These are phyloP conservation scores for Wickerhamiella lipophila DNA, from an alignment of 805 yeast genomes.

Conservation along the genomic window DNA sequence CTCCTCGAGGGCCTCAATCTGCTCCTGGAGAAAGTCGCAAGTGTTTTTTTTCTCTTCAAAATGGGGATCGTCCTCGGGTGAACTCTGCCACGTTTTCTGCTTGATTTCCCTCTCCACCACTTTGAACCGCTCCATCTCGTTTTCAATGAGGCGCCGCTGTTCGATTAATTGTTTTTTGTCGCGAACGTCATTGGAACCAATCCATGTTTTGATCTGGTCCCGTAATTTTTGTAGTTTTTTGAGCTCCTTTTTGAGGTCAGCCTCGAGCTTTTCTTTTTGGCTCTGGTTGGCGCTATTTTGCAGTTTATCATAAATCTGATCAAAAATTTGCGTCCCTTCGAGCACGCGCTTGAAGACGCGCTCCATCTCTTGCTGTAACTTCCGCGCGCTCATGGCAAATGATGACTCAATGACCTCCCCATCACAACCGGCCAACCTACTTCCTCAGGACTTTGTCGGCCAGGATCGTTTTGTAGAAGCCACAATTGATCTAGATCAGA, in stretches of 20 bases:
- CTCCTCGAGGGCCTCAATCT: slow-evolving; percentile 66
- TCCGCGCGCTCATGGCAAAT: slow-evolving; percentile 25
- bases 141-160: slow-evolving; percentile 50
- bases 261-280: slow-evolving; percentile 84
- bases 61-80: slow-evolving; percentile 58
- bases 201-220: slow-evolving; percentile 93
- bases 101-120: slow-evolving; percentile 87
- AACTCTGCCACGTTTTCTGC: slow-evolving; percentile 84
- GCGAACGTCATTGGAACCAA: slow-evolving; percentile 80
- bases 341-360: slow-evolving; percentile 81
- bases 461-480: slow-evolving; percentile 11
- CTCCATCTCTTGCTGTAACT: slow-evolving; percentile 56
- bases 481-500: background rate
- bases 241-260: slow-evolving; percentile 83
- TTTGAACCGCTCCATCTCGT: slow-evolving; percentile 87
- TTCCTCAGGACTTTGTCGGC: slow-evolving; percentile 70
- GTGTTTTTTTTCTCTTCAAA: slow-evolving; percentile 70
- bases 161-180: slow-evolving; percentile 74
- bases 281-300: slow-evolving; percentile 68
- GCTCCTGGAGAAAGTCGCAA: slow-evolving; percentile 50
- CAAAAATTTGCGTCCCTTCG: slow-evolving; percentile 82
- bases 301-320: slow-evolving; percentile 73
- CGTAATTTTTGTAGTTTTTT: slow-evolving; percentile 85
- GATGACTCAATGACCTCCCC: slow-evolving; percentile 7
- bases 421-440: slow-evolving; percentile 36